A percentile compares a stretch with the other conserved stretches of the same genome.
These are phyloP conservation scores for Ophiostoma sp. DNA, from an alignment of 2,329 filamentous ascomycete species.

Conservation along the genomic window DNA sequence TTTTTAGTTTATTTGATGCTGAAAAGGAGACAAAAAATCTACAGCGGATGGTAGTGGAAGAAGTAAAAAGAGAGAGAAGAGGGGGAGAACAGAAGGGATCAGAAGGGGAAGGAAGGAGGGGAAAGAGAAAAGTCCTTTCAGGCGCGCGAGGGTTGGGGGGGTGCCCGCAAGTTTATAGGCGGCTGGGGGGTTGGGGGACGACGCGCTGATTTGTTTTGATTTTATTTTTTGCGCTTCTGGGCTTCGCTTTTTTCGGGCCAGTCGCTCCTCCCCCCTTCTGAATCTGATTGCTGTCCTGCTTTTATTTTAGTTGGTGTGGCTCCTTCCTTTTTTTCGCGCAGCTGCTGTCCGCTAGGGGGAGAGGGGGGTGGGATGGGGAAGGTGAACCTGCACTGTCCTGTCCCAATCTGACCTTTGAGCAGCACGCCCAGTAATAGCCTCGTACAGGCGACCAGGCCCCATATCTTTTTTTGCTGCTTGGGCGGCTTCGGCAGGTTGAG, in stretches of 20 bases:
- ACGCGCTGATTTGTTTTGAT: constrained; percentile 33
- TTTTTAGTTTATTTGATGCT: constrained; percentile 27
- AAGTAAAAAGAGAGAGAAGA: not conserved
- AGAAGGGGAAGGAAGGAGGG: constrained; percentile 15
- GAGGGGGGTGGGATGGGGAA: not conserved
- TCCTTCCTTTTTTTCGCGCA: constrained; percentile 19
- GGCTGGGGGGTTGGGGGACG: constrained; percentile 29
- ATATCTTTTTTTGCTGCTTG: constrained; percentile 16
- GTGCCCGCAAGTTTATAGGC: constrained; percentile 32
- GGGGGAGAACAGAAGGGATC: constrained; percentile 16
- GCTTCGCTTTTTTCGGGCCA: constrained; percentile 11
- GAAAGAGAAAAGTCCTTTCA: constrained; percentile 22
- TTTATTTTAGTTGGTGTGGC: constrained; percentile 20
- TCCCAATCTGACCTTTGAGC: not conserved
- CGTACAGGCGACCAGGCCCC: constrained; percentile 15
- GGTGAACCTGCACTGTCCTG: not conserved
- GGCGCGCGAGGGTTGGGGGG: constrained; percentile 29
- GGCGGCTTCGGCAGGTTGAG: constrained; percentile 8
- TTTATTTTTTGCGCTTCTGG: constrained; percentile 16
- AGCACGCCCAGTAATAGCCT: not conserved
- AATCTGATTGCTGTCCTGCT: constrained; percentile 11
- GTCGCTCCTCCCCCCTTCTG: constrained; percentile 4
- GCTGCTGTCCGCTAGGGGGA: not conserved
- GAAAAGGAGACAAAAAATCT: constrained; percentile 13
- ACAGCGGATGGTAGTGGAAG: constrained; percentile 14